These are phyloP conservation scores for Hygrophoropsis aurantiaca DNA, from an alignment of 768 basidiomycete species.

Conservation along the genomic window DNA sequence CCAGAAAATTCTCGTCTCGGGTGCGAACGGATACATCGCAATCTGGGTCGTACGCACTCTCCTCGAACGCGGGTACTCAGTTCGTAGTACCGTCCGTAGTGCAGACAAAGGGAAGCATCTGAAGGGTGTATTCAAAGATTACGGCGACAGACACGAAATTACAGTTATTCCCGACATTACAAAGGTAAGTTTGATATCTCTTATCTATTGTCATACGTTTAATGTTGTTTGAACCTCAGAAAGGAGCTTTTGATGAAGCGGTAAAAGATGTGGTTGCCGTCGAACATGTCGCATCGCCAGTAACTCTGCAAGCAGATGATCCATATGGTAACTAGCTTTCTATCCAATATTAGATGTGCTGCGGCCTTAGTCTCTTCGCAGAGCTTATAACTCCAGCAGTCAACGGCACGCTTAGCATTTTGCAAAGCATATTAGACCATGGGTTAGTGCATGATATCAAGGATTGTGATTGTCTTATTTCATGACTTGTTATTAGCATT, in stretches of 20 bases:
- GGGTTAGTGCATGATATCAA: background rate
- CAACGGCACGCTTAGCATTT: constrained; percentile 40
- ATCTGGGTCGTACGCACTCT: constrained; percentile 17
- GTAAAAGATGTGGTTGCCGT: constrained; percentile 45
- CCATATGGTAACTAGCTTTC: constrained; percentile 23
- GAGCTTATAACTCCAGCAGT: constrained; percentile 34
- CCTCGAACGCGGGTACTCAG: constrained; percentile 30
- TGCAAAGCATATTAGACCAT: constrained; percentile 32
- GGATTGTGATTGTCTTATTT: background rate
- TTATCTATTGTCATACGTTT: background rate
- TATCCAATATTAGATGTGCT: background rate
- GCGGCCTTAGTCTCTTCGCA: background rate
- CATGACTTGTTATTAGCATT: background rate
- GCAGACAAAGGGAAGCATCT: constrained; percentile 38
- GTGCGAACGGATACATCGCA: constrained; percentile 57
- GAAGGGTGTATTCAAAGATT: constrained; percentile 27
- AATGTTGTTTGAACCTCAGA: constrained; percentile 3
- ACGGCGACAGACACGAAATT: constrained; percentile 28
- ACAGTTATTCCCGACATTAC: constrained; percentile 41
- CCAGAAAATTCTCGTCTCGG: constrained; percentile 49
- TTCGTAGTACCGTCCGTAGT: constrained; percentile 39
- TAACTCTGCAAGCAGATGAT: constrained; percentile 23
- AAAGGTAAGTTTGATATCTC: constrained; percentile 16
- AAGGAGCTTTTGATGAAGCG: constrained; percentile 43
- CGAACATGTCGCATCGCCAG: constrained; percentile 36